Percentiles rank a stretch among this genome's conserved stretches.
phyloP scores from a whole-genome alignment of 495 filamentous ascomycete species.

The Aspergillus kassunensis region DNA sequence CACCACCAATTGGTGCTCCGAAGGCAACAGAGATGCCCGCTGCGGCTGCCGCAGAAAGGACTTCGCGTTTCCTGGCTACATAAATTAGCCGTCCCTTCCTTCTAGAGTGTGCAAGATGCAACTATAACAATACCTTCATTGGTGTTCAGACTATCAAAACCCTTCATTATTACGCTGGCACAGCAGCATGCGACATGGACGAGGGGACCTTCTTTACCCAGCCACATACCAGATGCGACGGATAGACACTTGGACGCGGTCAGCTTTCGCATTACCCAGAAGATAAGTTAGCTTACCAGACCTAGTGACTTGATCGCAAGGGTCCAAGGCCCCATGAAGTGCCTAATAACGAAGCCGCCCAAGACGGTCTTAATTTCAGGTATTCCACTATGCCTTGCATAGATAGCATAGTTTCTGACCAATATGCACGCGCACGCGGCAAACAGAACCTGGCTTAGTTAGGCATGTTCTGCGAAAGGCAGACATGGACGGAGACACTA shows the following conservation, averaged over 20 bases:
- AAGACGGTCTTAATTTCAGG: conserved; percentile 97
- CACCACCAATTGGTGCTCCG: conserved; percentile 91
- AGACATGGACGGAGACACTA: conserved; percentile 20
- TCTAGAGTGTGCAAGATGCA: background rate
- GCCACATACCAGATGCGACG: conserved; percentile 93
- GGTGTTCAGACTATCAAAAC: conserved; percentile 73
- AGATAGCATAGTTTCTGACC: conserved; percentile 77
- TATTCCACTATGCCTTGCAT: conserved; percentile 94
- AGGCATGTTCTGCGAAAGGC: conserved; percentile 15
- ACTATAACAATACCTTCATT: conserved; percentile 91
- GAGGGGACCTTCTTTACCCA: conserved; percentile 96
- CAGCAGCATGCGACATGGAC: conserved; percentile 98
- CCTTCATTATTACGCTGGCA: conserved; percentile 91
- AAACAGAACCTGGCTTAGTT: conserved; percentile 61
- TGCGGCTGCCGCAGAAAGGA: conserved; percentile 89
- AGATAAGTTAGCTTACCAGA: conserved; percentile 56
- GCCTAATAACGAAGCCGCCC: conserved; percentile 88
- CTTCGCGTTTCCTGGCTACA: conserved; percentile 89
- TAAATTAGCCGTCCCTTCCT: background rate
- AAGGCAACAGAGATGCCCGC: conserved; percentile 97
- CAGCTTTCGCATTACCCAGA: conserved; percentile 6
- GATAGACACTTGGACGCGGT: conserved; percentile 65
- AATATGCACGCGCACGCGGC: conserved; percentile 74
- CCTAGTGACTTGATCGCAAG: conserved; percentile 88
- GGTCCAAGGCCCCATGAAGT: conserved; percentile 92